Conservation (phyloP, 1,284 basidiomycete species). For the Ganoderma multipileum region DNA sequence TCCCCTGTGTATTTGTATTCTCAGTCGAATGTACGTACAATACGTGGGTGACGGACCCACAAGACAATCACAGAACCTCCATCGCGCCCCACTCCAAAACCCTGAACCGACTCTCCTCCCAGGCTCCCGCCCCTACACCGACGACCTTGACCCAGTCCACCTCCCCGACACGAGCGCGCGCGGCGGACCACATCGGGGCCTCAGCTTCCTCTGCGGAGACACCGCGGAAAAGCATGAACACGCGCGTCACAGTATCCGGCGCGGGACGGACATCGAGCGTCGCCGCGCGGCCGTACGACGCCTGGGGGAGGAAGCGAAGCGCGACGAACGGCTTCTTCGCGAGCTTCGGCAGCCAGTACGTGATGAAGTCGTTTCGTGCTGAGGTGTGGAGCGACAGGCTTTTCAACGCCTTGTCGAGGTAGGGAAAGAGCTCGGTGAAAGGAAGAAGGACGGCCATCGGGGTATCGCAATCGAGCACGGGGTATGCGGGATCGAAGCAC, state of each 20-base stretch:
- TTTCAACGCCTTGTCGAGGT: slow-evolving; percentile 44
- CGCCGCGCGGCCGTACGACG: slow-evolving; percentile 47
- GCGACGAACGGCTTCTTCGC: slow-evolving; percentile 48
- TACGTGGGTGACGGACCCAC: no score
- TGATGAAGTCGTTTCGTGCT: slow-evolving; percentile 53
- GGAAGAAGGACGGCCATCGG: slow-evolving; percentile 38
- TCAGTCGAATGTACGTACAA: no score
- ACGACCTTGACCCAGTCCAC: slow-evolving; percentile 34
- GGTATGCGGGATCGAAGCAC: slow-evolving; percentile 12
- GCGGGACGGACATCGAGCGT: slow-evolving; percentile 44
- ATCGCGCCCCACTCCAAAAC: slow-evolving; percentile 49
- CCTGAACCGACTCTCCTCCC: slow-evolving; percentile 36
- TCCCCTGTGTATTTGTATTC: no score
- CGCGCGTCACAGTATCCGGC: slow-evolving; percentile 50
- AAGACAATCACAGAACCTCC: slow-evolving; percentile 35
- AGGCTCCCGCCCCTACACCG: slow-evolving; percentile 33
- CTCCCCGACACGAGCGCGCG: slow-evolving; percentile 24
- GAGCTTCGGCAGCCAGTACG: slow-evolving; percentile 50
- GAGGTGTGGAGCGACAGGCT: slow-evolving; percentile 47
- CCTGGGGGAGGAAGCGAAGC: slow-evolving; percentile 53
- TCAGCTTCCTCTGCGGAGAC: slow-evolving; percentile 35
- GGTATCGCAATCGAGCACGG: background rate
- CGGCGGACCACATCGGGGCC: slow-evolving; percentile 28
- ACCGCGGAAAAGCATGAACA: slow-evolving; percentile 55
- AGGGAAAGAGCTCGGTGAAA: slow-evolving; percentile 36